Evolutionary conservation across 1,139 yeast species (phyloP).

Genomic region (Suhomyces ambrosiae): DNA sequence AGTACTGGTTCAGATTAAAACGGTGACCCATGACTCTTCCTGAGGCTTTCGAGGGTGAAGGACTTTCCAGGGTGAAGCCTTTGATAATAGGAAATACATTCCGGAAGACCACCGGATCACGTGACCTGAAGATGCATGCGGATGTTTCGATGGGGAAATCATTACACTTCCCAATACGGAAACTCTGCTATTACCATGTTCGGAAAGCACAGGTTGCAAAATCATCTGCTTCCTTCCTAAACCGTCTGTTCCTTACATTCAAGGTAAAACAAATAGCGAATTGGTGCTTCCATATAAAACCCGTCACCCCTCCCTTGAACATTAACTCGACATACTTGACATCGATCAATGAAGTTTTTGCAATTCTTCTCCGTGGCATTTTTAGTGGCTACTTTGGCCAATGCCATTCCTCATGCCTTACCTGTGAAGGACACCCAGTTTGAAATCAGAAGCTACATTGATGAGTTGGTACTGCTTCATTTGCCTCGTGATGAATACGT

Average conservation of each 20-base stretch:
- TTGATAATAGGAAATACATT: too few relatives aligned
- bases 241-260: constrained; percentile 1
- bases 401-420: constrained; percentile 22
- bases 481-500: constrained; percentile 1
- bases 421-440: constrained; percentile 24
- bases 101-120: too few relatives aligned
- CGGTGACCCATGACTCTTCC: too few relatives aligned
- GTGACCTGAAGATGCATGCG: neutral
- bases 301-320: constrained; percentile 3
- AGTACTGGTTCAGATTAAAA: too few relatives aligned
- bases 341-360: constrained; percentile 13
- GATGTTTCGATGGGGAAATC: constrained; percentile 17
- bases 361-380: constrained; percentile 12
- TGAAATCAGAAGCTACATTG: constrained; percentile 17
- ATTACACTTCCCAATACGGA: constrained; percentile 9
- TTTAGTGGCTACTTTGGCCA: constrained; percentile 12
- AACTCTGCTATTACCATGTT: constrained; percentile 1
- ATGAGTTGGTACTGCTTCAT: constrained; percentile 16
- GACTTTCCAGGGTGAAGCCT: too few relatives aligned
- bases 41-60: too few relatives aligned
- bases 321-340: neutral
- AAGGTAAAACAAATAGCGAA: too few relatives aligned
- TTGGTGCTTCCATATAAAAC: constrained; percentile 4
- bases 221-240: constrained; percentile 4
- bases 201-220: constrained; percentile 5